phyloP scores from a whole-genome alignment of 2,329 filamentous ascomycete species.

The Xylaria sp. region DNA sequence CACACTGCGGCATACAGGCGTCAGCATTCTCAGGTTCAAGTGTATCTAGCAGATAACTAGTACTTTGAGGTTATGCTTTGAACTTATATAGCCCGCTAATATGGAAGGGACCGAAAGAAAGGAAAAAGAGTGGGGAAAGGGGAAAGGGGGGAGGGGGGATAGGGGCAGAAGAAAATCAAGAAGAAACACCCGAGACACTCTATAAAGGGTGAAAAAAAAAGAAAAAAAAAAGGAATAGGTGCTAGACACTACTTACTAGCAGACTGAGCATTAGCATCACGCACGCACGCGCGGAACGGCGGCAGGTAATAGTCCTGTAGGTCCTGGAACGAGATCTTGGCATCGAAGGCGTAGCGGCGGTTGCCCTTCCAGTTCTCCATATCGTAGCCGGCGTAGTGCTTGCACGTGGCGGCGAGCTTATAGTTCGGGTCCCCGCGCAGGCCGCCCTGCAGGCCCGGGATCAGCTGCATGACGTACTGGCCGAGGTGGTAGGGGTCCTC shows the following conservation, averaged over 20 bases:
- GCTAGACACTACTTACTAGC: no score
- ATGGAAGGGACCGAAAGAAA: no score
- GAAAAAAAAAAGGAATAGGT: no score
- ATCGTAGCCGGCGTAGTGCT: constrained; percentile 62
- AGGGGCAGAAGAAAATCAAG: neutral
- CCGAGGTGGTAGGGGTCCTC: constrained; percentile 56
- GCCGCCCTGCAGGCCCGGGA: constrained; percentile 53
- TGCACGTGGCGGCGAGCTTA: constrained; percentile 58
- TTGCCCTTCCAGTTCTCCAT: constrained; percentile 50
- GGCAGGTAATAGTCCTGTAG: constrained; percentile 69
- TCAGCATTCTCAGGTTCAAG: no score
- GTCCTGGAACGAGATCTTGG: constrained; percentile 61
- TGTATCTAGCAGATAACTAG: no score
- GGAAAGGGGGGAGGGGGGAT: no score
- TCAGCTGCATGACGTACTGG: constrained; percentile 55
- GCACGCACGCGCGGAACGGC: constrained; percentile 64
- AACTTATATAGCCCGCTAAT: no score
- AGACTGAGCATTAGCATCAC: constrained; percentile 57
- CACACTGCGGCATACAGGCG: no score
- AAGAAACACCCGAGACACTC: no score
- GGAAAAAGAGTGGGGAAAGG: no score
- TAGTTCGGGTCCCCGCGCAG: constrained; percentile 29
- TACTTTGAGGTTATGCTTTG: no score
- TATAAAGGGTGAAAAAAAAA: no score
- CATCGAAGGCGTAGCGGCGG: constrained; percentile 56